Evolutionary conservation across 495 filamentous ascomycete genomes (phyloP), one percentile per base, ranked within the genome.

Genomic region (Trichoderma erinaceum): DNA sequence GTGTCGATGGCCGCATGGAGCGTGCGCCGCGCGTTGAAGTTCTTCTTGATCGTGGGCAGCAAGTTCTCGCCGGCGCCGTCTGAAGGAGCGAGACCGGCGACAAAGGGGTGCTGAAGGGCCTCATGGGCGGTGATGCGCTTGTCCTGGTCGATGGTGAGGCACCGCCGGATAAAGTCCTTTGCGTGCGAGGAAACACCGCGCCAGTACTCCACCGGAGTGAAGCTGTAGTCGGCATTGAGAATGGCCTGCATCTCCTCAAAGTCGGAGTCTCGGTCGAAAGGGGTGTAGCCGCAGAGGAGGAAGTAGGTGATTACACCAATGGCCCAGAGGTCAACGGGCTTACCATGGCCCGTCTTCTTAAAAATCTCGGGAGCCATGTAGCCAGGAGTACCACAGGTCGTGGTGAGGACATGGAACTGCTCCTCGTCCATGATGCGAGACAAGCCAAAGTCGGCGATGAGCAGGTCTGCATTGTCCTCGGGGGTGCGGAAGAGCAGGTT

Each of bases 161-260:
- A 97, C 64, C 74, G 69, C 44, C 76, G 72, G 79, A 99, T 97
- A 81, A 99, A 99, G 52, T 95, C 87, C 71, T 94, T 89, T 10
- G 95, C 95, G 70, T 71, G 80, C 58, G 89, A 83, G n/a, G 90
- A 93, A 67, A 99, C 93, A 67, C 90, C 89, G 70, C 92, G 90
- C 95, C 96, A 99, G 84, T 97, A 97, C 73, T 98, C 94, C 66
- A 91, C 77, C 6, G 95, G 95, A n/a, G 90, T 93, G 78, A 98
- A 99, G 76, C 85, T 88, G 82, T 98, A 99, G 81, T 98, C 93
- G 38, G 96, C 95, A 65, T 91, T 88, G 48, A 98, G 85, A 77
- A 99, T 99, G 68, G 96, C 95, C 80, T 98, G 93, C 93, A 99
- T 97, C 82, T 99, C 95, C 78, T 99, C 95, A 71, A 97, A 87